Evolutionary conservation across 2,329 filamentous ascomycete species (phyloP).

Genomic region (Penicillium hordei): DNA sequence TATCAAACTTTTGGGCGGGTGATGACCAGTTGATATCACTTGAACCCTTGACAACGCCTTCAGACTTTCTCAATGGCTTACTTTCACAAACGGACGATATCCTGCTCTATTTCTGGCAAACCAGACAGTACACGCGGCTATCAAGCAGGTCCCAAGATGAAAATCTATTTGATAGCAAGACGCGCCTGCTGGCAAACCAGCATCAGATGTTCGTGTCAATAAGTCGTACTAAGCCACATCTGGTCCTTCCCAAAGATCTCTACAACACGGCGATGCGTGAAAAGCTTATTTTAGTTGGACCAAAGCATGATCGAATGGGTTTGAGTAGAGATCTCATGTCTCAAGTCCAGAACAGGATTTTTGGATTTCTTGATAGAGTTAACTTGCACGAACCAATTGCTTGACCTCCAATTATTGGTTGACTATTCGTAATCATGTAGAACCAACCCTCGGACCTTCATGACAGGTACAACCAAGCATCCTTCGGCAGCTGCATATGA

Average conservation of each 20-base stretch:
- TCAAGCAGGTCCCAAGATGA: constrained; percentile 1
- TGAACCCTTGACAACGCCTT: not conserved
- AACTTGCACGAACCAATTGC: not conserved
- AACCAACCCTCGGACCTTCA: constrained; percentile 6
- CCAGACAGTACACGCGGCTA: constrained; percentile 1
- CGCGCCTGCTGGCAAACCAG: not conserved
- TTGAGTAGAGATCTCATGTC: not conserved
- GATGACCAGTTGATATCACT: not conserved
- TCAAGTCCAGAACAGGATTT: not conserved
- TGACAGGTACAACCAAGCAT: constrained; percentile 4
- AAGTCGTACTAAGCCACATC: not conserved
- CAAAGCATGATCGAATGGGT: constrained; percentile 1
- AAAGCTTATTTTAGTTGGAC: constrained; percentile 6
- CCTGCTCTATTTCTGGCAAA: constrained; percentile 2
- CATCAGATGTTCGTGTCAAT: not conserved
- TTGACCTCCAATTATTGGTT: not conserved
- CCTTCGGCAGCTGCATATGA: constrained; percentile 1
- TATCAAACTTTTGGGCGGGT: not conserved
- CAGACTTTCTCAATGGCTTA: not conserved
- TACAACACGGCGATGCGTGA: constrained; percentile 1
- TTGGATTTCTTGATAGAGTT: constrained; percentile 3
- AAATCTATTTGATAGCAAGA: not conserved
- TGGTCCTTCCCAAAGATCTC: not conserved
- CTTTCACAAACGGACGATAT: not conserved
- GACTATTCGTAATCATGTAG: constrained; percentile 6